Conservation (phyloP, 768 basidiomycete species). For the Peribolospora kevripleyi region DNA sequence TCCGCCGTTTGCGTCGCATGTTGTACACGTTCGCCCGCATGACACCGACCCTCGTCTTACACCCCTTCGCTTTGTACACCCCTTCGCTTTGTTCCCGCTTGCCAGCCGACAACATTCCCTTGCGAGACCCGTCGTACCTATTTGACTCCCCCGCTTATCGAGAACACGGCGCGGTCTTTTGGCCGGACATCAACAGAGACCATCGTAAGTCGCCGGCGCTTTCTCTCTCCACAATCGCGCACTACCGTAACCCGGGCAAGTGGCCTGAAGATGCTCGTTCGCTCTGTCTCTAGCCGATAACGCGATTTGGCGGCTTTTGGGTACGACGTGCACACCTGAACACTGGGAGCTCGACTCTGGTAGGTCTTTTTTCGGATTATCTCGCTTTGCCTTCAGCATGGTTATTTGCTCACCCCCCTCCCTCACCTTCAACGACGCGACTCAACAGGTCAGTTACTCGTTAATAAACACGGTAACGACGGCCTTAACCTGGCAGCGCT, state of each 20-base stretch:
- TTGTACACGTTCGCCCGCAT: too few relatives aligned
- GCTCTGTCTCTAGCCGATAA: conserved; percentile 17
- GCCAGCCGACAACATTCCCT: conserved; percentile 20
- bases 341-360: conserved; percentile 23
- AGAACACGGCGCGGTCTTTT: conserved; percentile 20
- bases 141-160: conserved; percentile 19
- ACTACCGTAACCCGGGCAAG: neutral
- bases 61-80: neutral
- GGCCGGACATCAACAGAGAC: conserved; percentile 26
- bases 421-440: neutral
- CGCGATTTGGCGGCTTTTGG: conserved; percentile 23
- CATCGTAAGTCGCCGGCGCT: conserved; percentile 9
- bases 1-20: too few relatives aligned
- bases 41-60: neutral
- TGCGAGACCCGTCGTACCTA: conserved; percentile 20
- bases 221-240: neutral
- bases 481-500: conserved; percentile 24
- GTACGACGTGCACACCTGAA: conserved; percentile 17
- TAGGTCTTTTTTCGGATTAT: neutral
- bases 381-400: too few relatives aligned
- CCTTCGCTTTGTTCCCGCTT: neutral
- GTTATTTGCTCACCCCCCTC: neutral
- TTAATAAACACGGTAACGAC: conserved; percentile 22
- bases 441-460: conserved; percentile 20
- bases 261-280: neutral